Conservation (phyloP, 768 basidiomycete genomes). For the Pulveroboletus ravenelii region DNA sequence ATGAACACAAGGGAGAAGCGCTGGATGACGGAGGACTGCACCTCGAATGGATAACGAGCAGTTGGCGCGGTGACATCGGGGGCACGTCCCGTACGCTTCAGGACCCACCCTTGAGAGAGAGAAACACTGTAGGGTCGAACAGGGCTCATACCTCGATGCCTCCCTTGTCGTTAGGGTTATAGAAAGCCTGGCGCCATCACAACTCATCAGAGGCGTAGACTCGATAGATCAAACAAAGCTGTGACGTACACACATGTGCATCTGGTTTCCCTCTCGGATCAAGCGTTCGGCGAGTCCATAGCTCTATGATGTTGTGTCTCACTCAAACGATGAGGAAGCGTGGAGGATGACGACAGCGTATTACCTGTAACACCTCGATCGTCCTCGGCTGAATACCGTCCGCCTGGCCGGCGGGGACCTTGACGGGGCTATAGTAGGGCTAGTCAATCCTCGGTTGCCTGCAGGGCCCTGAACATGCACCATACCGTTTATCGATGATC, state of each 20-base stretch:
- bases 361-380: slow-evolving; percentile 49
- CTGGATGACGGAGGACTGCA: slow-evolving; percentile 16
- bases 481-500: slow-evolving; percentile 45
- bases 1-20: neutral
- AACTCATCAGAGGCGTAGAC: neutral
- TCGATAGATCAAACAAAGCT: neutral
- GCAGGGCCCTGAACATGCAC: neutral
- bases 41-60: slow-evolving; percentile 72
- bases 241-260: slow-evolving; percentile 60
- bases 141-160: slow-evolving; percentile 51
- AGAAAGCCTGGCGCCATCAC: slow-evolving; percentile 53
- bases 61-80: slow-evolving; percentile 57
- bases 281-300: slow-evolving; percentile 70
- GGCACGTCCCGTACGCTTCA: slow-evolving; percentile 56
- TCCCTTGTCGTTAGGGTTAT: slow-evolving; percentile 57
- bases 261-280: slow-evolving; percentile 58
- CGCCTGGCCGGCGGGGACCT: slow-evolving; percentile 46
- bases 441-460: neutral
- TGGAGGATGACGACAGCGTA: neutral
- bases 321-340: neutral
- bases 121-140: neutral
- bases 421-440: slow-evolving; percentile 30
- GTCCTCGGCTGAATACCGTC: slow-evolving; percentile 55
- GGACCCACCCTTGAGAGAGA: slow-evolving; percentile 1
- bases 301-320: slow-evolving; percentile 41